Evolutionary conservation across 2,329 filamentous ascomycete species (phyloP).

Genomic region (Pseudocercospora pini-densiflorae): DNA sequence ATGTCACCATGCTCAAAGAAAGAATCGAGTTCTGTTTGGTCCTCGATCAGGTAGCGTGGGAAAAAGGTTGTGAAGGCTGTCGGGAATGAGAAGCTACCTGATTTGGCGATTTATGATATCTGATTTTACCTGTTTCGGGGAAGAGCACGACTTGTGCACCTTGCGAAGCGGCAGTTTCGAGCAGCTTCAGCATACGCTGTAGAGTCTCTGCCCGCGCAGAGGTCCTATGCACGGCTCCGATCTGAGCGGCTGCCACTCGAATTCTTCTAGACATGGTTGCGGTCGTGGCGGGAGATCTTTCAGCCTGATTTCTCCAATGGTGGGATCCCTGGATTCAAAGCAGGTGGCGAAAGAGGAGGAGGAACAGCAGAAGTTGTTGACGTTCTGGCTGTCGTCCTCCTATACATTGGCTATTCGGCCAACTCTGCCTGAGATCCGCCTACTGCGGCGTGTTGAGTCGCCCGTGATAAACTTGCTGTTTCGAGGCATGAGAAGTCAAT

Average conservation of each 20-base stretch:
- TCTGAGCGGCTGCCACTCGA: conserved; percentile 57
- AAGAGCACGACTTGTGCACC: conserved; percentile 56
- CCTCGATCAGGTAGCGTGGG: conserved; percentile 54
- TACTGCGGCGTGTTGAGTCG: not conserved
- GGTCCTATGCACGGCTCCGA: conserved; percentile 52
- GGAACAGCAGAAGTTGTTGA: not conserved
- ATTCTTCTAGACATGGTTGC: conserved; percentile 44
- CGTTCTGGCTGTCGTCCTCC: not conserved
- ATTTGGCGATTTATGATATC: not conserved
- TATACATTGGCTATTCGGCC: not conserved
- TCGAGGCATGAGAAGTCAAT: not conserved
- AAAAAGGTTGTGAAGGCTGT: conserved; percentile 61
- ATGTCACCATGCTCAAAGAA: conserved; percentile 57
- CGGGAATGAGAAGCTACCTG: conserved; percentile 6
- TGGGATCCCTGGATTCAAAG: not conserved
- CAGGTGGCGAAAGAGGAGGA: not conserved
- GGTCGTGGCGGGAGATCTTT: not conserved
- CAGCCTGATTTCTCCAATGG: not conserved
- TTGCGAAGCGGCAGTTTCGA: conserved; percentile 49
- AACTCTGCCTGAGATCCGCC: not conserved
- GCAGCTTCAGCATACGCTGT: conserved; percentile 54
- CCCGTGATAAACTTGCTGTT: not conserved
- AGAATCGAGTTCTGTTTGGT: conserved; percentile 48
- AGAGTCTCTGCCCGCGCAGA: conserved; percentile 48
- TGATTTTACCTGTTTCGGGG: conserved; percentile 45